Evolutionary conservation across 495 filamentous ascomycete genomes (phyloP).

Genomic region (Jackrogersella minutella): DNA sequence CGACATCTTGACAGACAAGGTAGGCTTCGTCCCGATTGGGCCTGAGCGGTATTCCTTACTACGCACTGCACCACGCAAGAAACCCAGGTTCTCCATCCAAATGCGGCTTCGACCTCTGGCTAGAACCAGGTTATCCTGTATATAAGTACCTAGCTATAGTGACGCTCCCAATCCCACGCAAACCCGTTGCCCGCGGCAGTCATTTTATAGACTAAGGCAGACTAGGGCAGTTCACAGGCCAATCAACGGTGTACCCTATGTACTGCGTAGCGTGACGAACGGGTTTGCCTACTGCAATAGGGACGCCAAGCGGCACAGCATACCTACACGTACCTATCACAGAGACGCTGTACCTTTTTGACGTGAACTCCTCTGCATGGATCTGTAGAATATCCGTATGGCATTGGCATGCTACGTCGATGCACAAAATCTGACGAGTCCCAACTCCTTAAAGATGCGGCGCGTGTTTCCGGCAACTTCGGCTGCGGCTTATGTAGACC

Average conservation of each 20-base stretch:
- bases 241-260: neutral
- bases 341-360: neutral
- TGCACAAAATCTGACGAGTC: neutral
- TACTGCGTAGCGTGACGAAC: neutral
- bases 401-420: too few relatives aligned
- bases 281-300: conserved; percentile 8
- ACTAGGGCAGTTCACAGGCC: neutral
- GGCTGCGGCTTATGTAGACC: neutral
- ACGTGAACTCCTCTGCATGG: neutral
- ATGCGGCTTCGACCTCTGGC: conserved; percentile 7
- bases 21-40: conserved; percentile 29
- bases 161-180: neutral
- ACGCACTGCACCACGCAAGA: conserved; percentile 1
- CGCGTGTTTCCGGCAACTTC: conserved; percentile 3
- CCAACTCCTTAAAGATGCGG: conserved; percentile 1
- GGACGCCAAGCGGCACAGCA: conserved; percentile 8
- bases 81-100: conserved; percentile 2
- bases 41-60: conserved; percentile 5
- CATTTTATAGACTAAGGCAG: neutral
- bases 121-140: conserved; percentile 4
- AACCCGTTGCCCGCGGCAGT: neutral
- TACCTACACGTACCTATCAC: conserved; percentile 1
- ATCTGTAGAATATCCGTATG: too few relatives aligned
- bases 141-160: neutral
- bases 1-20: conserved; percentile 25